Evolutionary conservation across 768 basidiomycete species (phyloP).

Genomic region (Pisolithus sp.): DNA sequence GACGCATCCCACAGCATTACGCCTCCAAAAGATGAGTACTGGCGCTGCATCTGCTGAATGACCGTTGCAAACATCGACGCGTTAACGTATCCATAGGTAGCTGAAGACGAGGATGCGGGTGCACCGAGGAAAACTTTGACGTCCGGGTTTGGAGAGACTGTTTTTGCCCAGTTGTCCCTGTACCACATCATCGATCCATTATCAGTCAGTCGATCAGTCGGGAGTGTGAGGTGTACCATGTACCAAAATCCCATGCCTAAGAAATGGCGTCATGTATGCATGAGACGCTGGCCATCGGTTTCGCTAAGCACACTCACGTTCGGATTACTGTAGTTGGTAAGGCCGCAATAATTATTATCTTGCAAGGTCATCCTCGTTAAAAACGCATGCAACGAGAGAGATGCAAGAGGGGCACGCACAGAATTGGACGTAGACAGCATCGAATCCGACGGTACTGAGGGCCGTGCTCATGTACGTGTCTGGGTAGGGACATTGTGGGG

Average conservation of each 20-base stretch:
- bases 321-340: constrained; percentile 37
- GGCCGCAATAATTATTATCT: constrained; percentile 44
- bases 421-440: constrained; percentile 48
- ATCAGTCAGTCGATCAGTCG: too few relatives aligned
- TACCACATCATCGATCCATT: background rate
- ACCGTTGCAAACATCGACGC: constrained; percentile 27
- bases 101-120: constrained; percentile 35
- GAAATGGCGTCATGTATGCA: background rate
- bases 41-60: constrained; percentile 25
- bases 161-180: constrained; percentile 44
- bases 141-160: constrained; percentile 36
- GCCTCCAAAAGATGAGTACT: constrained; percentile 42
- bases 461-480: constrained; percentile 40
- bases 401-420: constrained; percentile 18
- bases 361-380: background rate
- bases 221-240: constrained; percentile 24
- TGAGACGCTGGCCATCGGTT: background rate
- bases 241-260: constrained; percentile 42
- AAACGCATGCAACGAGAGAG: background rate
- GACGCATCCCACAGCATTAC: constrained; percentile 40
- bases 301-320: constrained; percentile 19
- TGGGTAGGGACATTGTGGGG: constrained; percentile 43
- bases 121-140: constrained; percentile 46
- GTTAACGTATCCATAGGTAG: constrained; percentile 36
- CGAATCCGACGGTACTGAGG: constrained; percentile 37